Evolutionary conservation across 305 asterid species (phyloP), one percentile per base, ranked within the genome.

Genomic region (Solanum hybrid): DNA sequence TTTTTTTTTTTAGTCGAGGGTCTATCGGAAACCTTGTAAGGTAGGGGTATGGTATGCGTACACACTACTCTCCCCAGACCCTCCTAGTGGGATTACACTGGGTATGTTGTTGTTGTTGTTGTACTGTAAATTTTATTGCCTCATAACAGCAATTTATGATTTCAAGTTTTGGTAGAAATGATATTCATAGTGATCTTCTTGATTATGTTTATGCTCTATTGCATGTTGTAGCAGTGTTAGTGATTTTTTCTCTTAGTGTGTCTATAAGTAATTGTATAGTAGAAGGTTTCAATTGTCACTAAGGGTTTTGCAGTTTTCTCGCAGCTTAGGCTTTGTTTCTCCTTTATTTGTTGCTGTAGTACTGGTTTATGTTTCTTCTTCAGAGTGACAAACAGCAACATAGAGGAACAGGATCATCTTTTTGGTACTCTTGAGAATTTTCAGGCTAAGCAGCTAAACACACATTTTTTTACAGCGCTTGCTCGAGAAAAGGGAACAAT

Each of bases 401-500:
- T 24, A 6, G 86, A 40, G 15, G 27, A 81, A 40, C 69, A 26
- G 14, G 36, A 24, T 81, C 86, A 81, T 81, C 86, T 13, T 35
- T 78, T 34, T 77, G 82, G 82, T 38, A 81, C 4, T 81, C 26
- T 82, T 9, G 87, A 29, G 6, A 29, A 19, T 29, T 84, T 84
- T 45, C 0, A 29, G 87, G 87, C 10, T 34, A 82, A 45, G 73
- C 4, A 9, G 19, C 87, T 82, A 84, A 84, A 84, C 17, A 19
- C 19, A 6, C 10, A 13, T 88, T 81, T 71, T 71, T 79, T 90
- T 38, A 29, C 94, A 95, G 98, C 90, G 79, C 91, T 90, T 88
- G 98, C 97, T 80, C 91, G 90, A 89, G 97, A 95, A 90, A 93
- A 90, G 14, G 93, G 96, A 90, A 88, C 88, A 9, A 90, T 95